Percentiles rank a stretch among this genome's conserved stretches.
Conservation (phyloP, 495 filamentous ascomycete genomes). For the Penicillium coprophilum region DNA sequence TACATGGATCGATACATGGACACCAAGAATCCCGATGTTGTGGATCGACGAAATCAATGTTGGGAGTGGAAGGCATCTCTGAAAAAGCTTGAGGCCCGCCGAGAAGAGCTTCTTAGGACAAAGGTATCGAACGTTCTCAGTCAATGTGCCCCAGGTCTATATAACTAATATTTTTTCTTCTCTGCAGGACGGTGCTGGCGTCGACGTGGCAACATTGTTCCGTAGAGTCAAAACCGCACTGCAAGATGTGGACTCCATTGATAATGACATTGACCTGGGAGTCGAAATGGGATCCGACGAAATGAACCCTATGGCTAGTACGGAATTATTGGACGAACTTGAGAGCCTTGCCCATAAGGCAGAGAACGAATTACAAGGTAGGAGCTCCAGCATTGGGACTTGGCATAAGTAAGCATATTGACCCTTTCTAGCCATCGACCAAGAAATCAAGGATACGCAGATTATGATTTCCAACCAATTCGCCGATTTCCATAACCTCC, state of each 20-base stretch:
- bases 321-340: conserved; percentile 32
- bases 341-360: conserved; percentile 34
- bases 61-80: conserved; percentile 76
- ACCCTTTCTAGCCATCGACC: conserved; percentile 42
- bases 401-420: conserved; percentile 6
- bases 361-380: conserved; percentile 41
- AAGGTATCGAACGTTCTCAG: conserved; percentile 34
- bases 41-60: conserved; percentile 59
- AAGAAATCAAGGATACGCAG: conserved; percentile 50
- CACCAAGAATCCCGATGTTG: conserved; percentile 54
- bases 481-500: conserved; percentile 50
- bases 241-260: conserved; percentile 27
- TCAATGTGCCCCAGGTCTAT: background rate
- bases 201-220: conserved; percentile 36
- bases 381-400: conserved; percentile 6
- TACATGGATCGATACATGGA: conserved; percentile 92
- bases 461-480: conserved; percentile 63
- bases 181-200: conserved; percentile 33
- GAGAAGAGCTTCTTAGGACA: conserved; percentile 45
- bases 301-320: conserved; percentile 24
- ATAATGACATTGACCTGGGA: conserved; percentile 22
- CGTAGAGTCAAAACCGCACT: conserved; percentile 31
- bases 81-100: conserved; percentile 51
- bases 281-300: conserved; percentile 19
- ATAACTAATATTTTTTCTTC: background rate